Base-by-base conservation (phyloP, 2,329 filamentous ascomycete genomes). In the Scedosporium minutisporum region DNA sequence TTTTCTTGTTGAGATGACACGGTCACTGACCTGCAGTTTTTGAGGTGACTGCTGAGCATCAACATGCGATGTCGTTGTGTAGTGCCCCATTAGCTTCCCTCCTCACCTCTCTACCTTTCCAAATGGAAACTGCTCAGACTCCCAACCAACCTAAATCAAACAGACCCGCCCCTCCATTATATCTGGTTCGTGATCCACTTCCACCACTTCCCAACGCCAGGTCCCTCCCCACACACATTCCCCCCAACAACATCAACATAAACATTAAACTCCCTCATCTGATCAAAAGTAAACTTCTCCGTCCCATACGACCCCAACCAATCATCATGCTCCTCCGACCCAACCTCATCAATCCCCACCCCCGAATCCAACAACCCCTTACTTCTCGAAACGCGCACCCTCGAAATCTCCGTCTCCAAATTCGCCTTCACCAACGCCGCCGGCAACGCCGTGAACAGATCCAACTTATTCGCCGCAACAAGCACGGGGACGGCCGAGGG, bases 381-480 rank as follows among this genome's bases (percentile, higher is more conserved):
- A 68, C 87, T 89, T 71, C 86, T 87, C 48, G 89, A 90, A 63
- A 81, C 80, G 58, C 93, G 84, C 61, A 97, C 88, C 59, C 88
- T 85, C 27, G 87, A 85, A 64, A 97, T 85, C 73, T 97, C 93
- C 12, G 82, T 79, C 76, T 97, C 93, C 14, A 99, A 79, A 66
- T 83, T 85, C 61, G 81, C 81, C 73, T 85, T 88, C 64, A 97
- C 90, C 38, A 96, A 79, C 5, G 83, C 82, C 0, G 90, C 84
- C 0, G 95, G 95, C 60, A 97, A 77, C 6, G 93, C 91, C 0
- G 95, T 97, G 73, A 99, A 99, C 1, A 99, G 81, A 73, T 99
- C 95, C 71, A 92, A 83, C 81, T 99, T 99, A 76, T 97, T 99
- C 62, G 92, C 93, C 1, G 92, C 93, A 41, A 99, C 79, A 42